phyloP scores from a whole-genome alignment of 805 yeast species.

The Nakazawaea ambrosiae region DNA sequence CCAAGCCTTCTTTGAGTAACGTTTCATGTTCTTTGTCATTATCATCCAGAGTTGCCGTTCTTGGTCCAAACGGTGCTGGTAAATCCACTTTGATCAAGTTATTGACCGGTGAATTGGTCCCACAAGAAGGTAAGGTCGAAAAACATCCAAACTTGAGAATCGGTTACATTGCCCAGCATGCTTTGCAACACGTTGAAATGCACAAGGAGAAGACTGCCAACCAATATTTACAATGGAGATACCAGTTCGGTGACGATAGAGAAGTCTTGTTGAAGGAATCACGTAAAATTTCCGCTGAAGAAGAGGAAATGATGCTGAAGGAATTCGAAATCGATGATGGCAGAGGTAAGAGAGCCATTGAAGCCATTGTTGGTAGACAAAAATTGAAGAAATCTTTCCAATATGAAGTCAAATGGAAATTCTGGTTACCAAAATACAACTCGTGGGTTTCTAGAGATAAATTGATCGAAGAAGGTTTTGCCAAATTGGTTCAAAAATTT shows the following conservation, averaged over 20 bases:
- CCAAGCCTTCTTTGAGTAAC: constrained; percentile 69
- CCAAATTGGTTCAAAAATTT: constrained; percentile 87
- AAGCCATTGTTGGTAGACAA: constrained; percentile 96
- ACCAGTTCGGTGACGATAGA: constrained; percentile 95
- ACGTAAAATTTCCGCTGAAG: constrained; percentile 76
- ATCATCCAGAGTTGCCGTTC: constrained; percentile 93
- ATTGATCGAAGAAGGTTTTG: constrained; percentile 77
- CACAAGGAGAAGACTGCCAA: constrained; percentile 98
- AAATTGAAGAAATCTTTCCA: constrained; percentile 94
- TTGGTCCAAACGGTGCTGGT: constrained; percentile 99
- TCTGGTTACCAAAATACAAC: constrained; percentile 87
- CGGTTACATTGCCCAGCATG: constrained; percentile 98
- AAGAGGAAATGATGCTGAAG: constrained; percentile 68
- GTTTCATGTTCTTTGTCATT: constrained; percentile 89
- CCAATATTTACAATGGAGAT: constrained; percentile 98
- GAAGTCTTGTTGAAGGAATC: constrained; percentile 92
- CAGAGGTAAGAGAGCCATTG: constrained; percentile 79
- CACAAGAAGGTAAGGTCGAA: constrained; percentile 84
- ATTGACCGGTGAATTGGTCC: constrained; percentile 86
- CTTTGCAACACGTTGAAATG: constrained; percentile 93
- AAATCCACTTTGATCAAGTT: constrained; percentile 92
- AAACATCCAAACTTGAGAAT: constrained; percentile 97
- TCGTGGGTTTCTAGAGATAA: constrained; percentile 87
- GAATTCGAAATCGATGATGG: constrained; percentile 81
- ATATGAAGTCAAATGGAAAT: constrained; percentile 92